Base-by-base conservation (phyloP, 805 yeast genomes). In the Suhomyces vadensis region DNA sequence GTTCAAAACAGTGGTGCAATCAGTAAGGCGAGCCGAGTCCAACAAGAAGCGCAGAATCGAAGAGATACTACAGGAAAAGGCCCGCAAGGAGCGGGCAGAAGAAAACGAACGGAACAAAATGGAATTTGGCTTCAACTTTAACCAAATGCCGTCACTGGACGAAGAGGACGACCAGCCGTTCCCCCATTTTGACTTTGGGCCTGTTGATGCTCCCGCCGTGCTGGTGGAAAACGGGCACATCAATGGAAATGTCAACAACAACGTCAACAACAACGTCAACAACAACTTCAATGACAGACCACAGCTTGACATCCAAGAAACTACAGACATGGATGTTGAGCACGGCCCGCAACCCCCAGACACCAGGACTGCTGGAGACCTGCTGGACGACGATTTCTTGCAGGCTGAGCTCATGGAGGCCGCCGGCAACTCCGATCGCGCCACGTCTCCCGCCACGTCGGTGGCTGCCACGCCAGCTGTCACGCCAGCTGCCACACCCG, bases 1-100 rank as follows among this genome's bases (percentile, higher is more conserved):
- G 31, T 69, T 71, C 52, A 62, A 56, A 36, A 44, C 48, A 9
- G 72, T 64, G 8, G 58, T 71, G 10, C 48, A 49, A n/a, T 56
- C 70, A 10, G 63, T 71, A 8, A 52, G 74, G 23, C 25, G 20
- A 9, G 65, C 65, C 1, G 64, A 58, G 23, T 17, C 35, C 16
- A 49, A 52, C 42, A 46, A 48, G 39, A 48, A 46, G 9, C 23
- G 42, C 9, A 42, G 39, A 17, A 43, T 59, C 16, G 49, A 52
- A 38, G 52, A 39, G 26, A 49, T 52, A 38, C 44, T 27, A 41
- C 56, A 47, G 41, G 57, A 40, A 45, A 53, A 35, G 27, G 51
- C 58, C 52, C 45, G 40, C 61, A 46, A 44, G 46, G 48, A 51
- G 57, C 43, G 64, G 65, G 50, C 73, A 67, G 37, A 51, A 49